Evolutionary conservation across 371 early-diverging fungal genomes (phyloP).

Genomic region (Nosema granulosis): DNA sequence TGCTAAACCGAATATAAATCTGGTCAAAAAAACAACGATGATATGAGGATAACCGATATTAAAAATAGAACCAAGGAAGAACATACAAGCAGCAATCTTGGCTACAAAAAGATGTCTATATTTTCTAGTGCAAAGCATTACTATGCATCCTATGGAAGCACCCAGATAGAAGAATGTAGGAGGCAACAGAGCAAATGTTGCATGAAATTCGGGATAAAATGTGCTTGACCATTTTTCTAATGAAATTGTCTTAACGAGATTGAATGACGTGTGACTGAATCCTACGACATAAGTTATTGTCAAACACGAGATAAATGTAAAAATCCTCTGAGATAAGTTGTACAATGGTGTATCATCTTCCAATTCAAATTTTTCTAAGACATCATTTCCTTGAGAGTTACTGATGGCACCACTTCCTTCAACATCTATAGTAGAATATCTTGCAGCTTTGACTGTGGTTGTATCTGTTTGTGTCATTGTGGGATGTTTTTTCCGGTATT

Average conservation of each 20-base stretch:
- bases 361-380: too few relatives aligned
- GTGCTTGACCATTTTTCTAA: not conserved
- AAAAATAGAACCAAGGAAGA: not conserved
- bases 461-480: too few relatives aligned
- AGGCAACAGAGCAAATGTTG: not conserved
- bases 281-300: not conserved
- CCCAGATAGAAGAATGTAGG: not conserved
- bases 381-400: too few relatives aligned
- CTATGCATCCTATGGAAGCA: not conserved
- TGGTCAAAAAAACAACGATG: not conserved
- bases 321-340: too few relatives aligned
- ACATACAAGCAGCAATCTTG: not conserved
- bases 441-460: too few relatives aligned
- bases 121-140: not conserved
- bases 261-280: not conserved
- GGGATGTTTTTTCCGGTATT: too few relatives aligned
- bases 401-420: too few relatives aligned
- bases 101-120: not conserved
- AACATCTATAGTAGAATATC: too few relatives aligned
- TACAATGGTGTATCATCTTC: too few relatives aligned
- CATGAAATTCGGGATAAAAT: not conserved
- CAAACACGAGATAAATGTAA: not conserved
- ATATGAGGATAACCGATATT: not conserved
- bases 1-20: not conserved
- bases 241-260: not conserved